Evolutionary conservation across 2,329 filamentous ascomycete species (phyloP).

Genomic region (Pseudogymnoascus sp.): DNA sequence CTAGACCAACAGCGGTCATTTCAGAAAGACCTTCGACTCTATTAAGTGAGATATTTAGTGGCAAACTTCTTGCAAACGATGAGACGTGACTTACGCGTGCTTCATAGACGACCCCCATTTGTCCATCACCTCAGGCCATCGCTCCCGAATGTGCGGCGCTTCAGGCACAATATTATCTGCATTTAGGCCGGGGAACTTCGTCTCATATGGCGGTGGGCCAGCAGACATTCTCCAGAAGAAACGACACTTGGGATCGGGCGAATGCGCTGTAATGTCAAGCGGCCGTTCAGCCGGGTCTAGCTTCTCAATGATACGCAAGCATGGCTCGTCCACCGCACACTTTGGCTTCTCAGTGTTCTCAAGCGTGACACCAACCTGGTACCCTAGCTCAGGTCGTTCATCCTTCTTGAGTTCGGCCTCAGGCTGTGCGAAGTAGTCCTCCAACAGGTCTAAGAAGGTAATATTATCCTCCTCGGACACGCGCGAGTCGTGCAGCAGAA

Average conservation of each 20-base stretch:
- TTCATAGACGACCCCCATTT: constrained; percentile 43
- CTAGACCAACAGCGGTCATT: constrained; percentile 50
- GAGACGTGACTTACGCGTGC: constrained; percentile 43
- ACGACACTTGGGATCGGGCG: constrained; percentile 52
- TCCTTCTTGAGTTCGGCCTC: constrained; percentile 38
- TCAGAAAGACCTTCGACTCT: constrained; percentile 35
- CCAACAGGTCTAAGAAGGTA: constrained; percentile 51
- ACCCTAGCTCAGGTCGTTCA: constrained; percentile 49
- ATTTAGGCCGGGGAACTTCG: constrained; percentile 47
- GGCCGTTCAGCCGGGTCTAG: constrained; percentile 47
- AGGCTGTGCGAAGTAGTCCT: constrained; percentile 55
- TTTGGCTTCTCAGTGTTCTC: constrained; percentile 56
- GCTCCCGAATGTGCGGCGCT: constrained; percentile 38
- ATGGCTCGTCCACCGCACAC: constrained; percentile 54
- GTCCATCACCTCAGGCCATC: not conserved
- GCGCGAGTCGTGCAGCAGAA: constrained; percentile 51
- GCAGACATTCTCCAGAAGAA: constrained; percentile 53
- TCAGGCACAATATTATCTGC: constrained; percentile 46
- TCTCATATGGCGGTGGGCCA: constrained; percentile 44
- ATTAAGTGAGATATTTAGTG: constrained; percentile 28
- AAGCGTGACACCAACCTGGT: constrained; percentile 53
- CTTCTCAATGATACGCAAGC: constrained; percentile 46
- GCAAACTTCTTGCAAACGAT: constrained; percentile 52
- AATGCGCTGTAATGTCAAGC: constrained; percentile 47
- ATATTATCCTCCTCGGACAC: constrained; percentile 47